Evolutionary conservation across 2,329 filamentous ascomycete species (phyloP), one percentile per base, ranked within the genome.

Genomic region (Albifimbria verrucaria): DNA sequence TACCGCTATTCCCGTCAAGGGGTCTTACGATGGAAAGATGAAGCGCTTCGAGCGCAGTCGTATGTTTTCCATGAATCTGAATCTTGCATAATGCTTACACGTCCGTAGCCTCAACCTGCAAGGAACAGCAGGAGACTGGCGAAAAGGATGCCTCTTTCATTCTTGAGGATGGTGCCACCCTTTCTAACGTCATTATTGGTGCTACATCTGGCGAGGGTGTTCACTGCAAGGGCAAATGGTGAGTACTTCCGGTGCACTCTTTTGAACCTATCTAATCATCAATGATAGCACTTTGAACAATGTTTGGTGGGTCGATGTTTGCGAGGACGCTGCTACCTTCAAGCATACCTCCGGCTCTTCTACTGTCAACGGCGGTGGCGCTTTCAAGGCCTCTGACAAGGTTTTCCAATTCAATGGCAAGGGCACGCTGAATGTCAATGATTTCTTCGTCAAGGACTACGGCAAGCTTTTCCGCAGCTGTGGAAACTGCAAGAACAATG

Each of bases 381-480:
- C 46, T 11, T 48, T 48, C 25, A 48, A 48, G 25, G 46, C 46
- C n/a, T 32, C 46, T 20, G 46, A 48, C 46, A 48, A 48, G 46
- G 46, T 48, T 17, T 48, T 48, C 46, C 46, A 48, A 20, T 48
- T 48, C 46, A 48, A 48, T 26, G 46, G 46, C 46, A 25, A 18
- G 23, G 46, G 46, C 46, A 48, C 46, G n/a, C 46, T 48, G 9
- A 48, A 48, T 26, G 26, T 48, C 46, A 48, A 48, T n/a, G 46
- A 48, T 26, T 48, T 48, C 46, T 48, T 48, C 26, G 46, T 48
- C 42, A 58, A 56, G 51, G 49, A 63, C 1, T 79, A 83, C 58
- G 75, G 67, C 22, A 82, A 82, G 57, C 81, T 77, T 1, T 69
- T 77, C 18, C 65, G 68, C 11, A 79, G 80, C 4, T 83, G 80